These are phyloP conservation scores for Tuber indicum DNA, from an alignment of 495 filamentous ascomycete genomes.

Conservation along the genomic window DNA sequence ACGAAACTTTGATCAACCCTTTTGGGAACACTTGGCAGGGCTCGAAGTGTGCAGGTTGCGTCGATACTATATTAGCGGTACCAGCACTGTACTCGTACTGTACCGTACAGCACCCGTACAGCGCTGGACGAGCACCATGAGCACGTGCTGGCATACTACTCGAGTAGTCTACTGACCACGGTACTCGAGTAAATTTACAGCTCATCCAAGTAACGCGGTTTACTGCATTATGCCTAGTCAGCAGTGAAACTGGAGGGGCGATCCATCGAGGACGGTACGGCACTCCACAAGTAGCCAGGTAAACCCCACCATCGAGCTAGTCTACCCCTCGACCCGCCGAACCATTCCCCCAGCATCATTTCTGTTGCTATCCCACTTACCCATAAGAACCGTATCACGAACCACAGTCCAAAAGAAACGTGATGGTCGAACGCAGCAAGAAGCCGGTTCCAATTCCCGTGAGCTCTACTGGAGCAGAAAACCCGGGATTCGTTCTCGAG, in stretches of 20 bases:
- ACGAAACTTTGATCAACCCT: background rate
- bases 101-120: background rate
- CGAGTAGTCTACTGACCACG: too few relatives aligned
- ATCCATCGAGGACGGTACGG: too few relatives aligned
- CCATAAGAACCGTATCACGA: background rate
- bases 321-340: background rate
- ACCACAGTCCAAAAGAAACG: background rate
- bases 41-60: background rate
- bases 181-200: too few relatives aligned
- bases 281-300: background rate
- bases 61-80: background rate
- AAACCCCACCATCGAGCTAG: background rate
- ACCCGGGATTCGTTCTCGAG: slow-evolving; percentile 24
- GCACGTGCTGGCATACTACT: too few relatives aligned
- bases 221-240: background rate
- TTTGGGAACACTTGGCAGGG: background rate
- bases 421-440: slow-evolving; percentile 74
- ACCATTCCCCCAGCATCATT: background rate
- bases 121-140: too few relatives aligned
- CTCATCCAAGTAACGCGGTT: background rate
- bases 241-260: too few relatives aligned
- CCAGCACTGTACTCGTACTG: too few relatives aligned
- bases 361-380: background rate
- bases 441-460: slow-evolving; percentile 72
- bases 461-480: slow-evolving; percentile 47